Evolutionary conservation across 306 rosid species (phyloP).

Genomic region (Dryas octopetala): DNA sequence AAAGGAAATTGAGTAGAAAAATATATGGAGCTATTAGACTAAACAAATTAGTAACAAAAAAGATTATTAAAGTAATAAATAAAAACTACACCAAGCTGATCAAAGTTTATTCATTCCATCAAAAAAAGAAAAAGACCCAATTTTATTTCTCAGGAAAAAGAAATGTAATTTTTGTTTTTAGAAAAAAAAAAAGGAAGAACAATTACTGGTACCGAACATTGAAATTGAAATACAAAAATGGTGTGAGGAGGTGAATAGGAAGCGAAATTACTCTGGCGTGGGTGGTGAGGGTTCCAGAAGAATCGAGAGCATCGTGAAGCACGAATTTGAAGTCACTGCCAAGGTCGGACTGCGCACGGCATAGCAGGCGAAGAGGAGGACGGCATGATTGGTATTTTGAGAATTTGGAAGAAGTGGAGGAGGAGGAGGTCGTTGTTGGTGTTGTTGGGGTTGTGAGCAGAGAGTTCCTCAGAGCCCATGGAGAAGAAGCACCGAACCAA

Average conservation of each 20-base stretch:
- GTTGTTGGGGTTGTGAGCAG: conserved; percentile 1
- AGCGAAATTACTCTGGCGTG: conserved; percentile 58
- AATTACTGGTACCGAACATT: no score
- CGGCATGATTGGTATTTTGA: conserved; percentile 44
- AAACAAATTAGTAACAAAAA: neutral
- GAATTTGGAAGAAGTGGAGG: conserved; percentile 19
- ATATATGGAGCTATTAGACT: neutral
- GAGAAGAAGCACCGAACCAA: conserved; percentile 13
- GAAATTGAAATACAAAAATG: no score
- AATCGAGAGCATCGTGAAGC: conserved; percentile 76
- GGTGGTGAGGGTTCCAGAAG: conserved; percentile 69
- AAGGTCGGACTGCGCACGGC: conserved; percentile 29
- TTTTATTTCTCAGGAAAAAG: neutral
- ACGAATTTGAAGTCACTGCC: conserved; percentile 49
- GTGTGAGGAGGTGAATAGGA: no score
- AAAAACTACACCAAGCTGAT: no score
- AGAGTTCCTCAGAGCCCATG: conserved; percentile 14
- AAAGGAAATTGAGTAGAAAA: neutral
- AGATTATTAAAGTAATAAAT: neutral
- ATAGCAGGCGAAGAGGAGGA: conserved; percentile 31
- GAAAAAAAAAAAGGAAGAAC: neutral
- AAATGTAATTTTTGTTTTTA: neutral
- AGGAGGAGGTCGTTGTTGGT: conserved; percentile 14
- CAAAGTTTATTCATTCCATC: neutral
- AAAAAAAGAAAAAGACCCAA: neutral